phyloP scores from a whole-genome alignment of 768 basidiomycete species.

The Scleroderma bovista region DNA sequence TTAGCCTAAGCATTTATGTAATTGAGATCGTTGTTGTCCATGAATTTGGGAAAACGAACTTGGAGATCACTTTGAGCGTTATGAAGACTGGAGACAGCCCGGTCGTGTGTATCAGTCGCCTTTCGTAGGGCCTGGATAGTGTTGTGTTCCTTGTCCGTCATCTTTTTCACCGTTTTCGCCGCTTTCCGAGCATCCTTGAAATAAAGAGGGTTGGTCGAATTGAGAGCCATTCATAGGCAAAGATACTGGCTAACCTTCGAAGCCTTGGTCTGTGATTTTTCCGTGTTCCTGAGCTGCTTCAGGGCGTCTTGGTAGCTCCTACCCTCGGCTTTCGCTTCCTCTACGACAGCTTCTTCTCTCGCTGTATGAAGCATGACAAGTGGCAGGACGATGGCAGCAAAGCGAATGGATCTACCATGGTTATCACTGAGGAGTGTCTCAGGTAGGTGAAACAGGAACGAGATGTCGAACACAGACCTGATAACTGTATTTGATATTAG shows the following conservation, averaged over 20 bases:
- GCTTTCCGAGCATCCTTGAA: constrained; percentile 42
- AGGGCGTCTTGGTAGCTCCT: constrained; percentile 44
- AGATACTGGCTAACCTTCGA: constrained; percentile 40
- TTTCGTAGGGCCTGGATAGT: constrained; percentile 46
- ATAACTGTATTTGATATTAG: too few species aligned
- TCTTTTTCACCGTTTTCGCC: constrained; percentile 41
- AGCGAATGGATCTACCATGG: neutral
- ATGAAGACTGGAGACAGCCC: constrained; percentile 37
- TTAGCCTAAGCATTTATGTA: constrained; percentile 18
- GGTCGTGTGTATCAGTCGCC: constrained; percentile 48
- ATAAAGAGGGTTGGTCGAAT: neutral
- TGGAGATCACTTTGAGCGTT: constrained; percentile 40
- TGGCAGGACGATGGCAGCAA: neutral
- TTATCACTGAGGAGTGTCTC: neutral
- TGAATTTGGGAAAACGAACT: constrained; percentile 22
- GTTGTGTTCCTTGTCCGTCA: constrained; percentile 46
- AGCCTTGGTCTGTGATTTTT: constrained; percentile 49
- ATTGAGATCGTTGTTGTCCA: neutral
- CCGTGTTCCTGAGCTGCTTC: constrained; percentile 47
- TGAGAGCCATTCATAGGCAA: neutral
- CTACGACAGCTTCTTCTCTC: constrained; percentile 40
- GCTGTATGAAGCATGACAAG: constrained; percentile 26
- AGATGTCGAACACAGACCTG: neutral
- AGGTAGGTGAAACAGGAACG: neutral
- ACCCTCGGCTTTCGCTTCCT: constrained; percentile 50